Conservation (phyloP, 352 stramenopile species). For the Phytopythium montanum region DNA sequence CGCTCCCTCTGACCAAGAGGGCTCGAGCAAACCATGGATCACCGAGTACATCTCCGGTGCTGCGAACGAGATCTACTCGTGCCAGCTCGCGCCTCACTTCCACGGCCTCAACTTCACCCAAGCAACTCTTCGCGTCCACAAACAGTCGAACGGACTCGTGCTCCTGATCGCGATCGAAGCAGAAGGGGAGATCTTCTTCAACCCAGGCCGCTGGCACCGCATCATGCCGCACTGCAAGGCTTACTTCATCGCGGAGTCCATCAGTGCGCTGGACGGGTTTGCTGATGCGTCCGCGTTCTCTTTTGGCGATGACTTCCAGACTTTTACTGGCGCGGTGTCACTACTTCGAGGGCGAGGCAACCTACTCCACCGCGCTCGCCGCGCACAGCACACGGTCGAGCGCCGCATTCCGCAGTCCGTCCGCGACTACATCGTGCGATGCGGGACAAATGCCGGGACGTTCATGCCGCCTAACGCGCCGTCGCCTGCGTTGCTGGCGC, state of each 20-base stretch:
- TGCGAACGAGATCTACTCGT: conserved; percentile 83
- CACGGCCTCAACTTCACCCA: conserved; percentile 76
- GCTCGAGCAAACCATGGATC: conserved; percentile 43
- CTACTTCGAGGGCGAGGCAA: conserved; percentile 37
- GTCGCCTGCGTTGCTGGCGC: conserved; percentile 31
- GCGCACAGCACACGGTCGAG: conserved; percentile 72
- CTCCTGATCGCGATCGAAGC: conserved; percentile 73
- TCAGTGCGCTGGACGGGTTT: conserved; percentile 47
- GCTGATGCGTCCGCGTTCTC: conserved; percentile 16
- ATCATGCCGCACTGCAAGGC: conserved; percentile 53
- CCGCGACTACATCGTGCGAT: conserved; percentile 55
- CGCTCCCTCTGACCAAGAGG: conserved; percentile 11
- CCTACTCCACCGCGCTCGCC: conserved; percentile 43
- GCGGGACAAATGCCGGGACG: conserved; percentile 19
- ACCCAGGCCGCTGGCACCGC: conserved; percentile 58
- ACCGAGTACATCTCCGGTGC: conserved; percentile 76
- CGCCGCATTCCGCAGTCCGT: conserved; percentile 55
- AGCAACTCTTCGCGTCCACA: conserved; percentile 60
- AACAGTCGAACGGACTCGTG: conserved; percentile 66
- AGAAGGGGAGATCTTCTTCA: conserved; percentile 64
- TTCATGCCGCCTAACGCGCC: conserved; percentile 40
- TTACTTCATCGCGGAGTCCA: conserved; percentile 77
- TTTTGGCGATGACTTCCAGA: conserved; percentile 17
- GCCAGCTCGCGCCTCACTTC: conserved; percentile 45
- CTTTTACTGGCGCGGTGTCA: conserved; percentile 24